Base-by-base conservation (phyloP, 768 basidiomycete genomes). In the Tylopilus subfusipes region DNA sequence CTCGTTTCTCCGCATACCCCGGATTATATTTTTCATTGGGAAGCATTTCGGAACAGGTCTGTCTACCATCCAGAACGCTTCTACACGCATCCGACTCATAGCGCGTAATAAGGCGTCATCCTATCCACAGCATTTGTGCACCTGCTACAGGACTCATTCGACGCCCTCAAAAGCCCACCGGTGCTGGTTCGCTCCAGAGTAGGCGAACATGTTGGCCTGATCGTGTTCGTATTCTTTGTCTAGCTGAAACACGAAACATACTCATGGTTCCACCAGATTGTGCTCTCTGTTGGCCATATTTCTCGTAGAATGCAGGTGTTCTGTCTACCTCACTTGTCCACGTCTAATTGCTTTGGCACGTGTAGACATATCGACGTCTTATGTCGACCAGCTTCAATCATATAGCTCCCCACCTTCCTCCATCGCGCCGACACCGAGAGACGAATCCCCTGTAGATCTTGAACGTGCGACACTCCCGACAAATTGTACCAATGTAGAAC, bases 101-200 rank as follows among this genome's bases (percentile, higher is more conserved):
- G 5, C 16, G 11, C 18, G 7, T 21, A 13, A 22, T n/a, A 53
- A 81, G 89, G 89, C 12, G 88, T 90, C 14, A 93, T 93, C 31
- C 68, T 93, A 5, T 83, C 90, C 4, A 93, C 90, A 0, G 90
- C 88, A 0, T 93, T 93, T 60, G 83, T 86, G 18, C 90, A 93
- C 66, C 75, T 93, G 10, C 74, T 93, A 13, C 85, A 88, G 58
- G 89, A 91, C 53, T 82, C 88, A 0, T 91, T 89, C 62, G 78
- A 78, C 51, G 77, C 81, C 0, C 74, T 92, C 2, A 73, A 73
- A 40, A 72, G 78, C 52, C 74, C 75, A 0, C 63, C 59, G 4
- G 76, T 88, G 16, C 76, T 75, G 48, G 64, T 68, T 48, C 65
- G 68, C 39, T 83, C 82, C 73, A 72, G 75, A 4, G 63, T 87